phyloP scores from a whole-genome alignment of 306 rosid genomes.

The Casuarina cunninghamiana region DNA sequence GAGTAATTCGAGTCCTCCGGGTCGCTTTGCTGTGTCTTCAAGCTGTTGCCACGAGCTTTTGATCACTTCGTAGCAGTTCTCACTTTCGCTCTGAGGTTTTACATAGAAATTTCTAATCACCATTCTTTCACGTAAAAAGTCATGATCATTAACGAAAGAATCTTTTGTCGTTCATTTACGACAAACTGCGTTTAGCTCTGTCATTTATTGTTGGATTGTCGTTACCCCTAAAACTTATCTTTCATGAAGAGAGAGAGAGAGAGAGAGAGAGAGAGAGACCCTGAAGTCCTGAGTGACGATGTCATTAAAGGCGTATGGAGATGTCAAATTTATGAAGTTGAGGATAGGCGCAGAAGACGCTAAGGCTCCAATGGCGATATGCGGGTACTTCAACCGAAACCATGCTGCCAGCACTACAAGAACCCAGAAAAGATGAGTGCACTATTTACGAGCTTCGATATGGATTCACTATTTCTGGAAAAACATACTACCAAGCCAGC shows the following conservation, averaged over 20 bases:
- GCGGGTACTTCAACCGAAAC: constrained; percentile 87
- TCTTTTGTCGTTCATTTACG: too few relatives aligned
- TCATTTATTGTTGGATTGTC: too few relatives aligned
- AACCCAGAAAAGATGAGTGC: neutral
- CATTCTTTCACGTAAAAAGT: neutral
- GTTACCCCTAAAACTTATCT: too few relatives aligned
- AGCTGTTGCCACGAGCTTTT: constrained; percentile 66
- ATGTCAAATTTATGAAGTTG: constrained; percentile 52
- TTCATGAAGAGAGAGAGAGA: too few relatives aligned
- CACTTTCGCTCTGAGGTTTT: constrained; percentile 61
- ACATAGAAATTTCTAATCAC: neutral
- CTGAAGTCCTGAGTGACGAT: constrained; percentile 65
- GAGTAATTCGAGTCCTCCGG: constrained; percentile 45
- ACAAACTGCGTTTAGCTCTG: too few relatives aligned
- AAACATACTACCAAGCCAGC: neutral
- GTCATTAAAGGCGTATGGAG: constrained; percentile 53
- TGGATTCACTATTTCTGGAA: neutral
- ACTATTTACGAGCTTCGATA: neutral
- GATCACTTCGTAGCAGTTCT: constrained; percentile 72
- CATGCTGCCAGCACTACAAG: constrained; percentile 80
- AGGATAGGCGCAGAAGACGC: constrained; percentile 93
- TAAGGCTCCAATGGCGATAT: constrained; percentile 75
- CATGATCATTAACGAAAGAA: too few relatives aligned
- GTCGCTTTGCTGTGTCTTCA: constrained; percentile 26
- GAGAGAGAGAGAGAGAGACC: constrained; percentile 36